Evolutionary conservation across 345 rosid species (phyloP).

Genomic region (Euphorbia peplus): DNA sequence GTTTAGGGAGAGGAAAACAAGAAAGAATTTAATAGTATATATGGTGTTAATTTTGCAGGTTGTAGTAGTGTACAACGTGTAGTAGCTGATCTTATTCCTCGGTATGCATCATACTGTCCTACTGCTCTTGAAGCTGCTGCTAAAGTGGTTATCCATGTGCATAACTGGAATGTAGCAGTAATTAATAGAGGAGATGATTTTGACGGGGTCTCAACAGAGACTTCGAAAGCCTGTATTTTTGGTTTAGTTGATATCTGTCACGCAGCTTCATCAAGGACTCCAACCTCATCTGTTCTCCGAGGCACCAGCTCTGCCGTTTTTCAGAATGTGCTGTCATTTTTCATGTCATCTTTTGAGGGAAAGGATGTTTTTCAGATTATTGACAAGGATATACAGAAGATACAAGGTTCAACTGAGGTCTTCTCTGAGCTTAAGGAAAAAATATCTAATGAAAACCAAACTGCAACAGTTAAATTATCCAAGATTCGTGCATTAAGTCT

Average conservation of each 20-base stretch:
- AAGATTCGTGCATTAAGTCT: slow-evolving; percentile 57
- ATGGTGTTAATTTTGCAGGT: slow-evolving; percentile 49
- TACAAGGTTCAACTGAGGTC: slow-evolving; percentile 44
- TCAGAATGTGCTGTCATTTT: slow-evolving; percentile 61
- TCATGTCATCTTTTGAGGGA: slow-evolving; percentile 52
- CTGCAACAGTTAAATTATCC: slow-evolving; percentile 50
- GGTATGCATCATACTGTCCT: slow-evolving; percentile 76
- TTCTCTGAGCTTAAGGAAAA: slow-evolving; percentile 64
- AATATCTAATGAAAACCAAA: slow-evolving; percentile 49
- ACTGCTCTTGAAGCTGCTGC: slow-evolving; percentile 74
- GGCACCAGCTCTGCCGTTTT: slow-evolving; percentile 71
- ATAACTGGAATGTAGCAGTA: slow-evolving; percentile 51
- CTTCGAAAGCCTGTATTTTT: slow-evolving; percentile 73
- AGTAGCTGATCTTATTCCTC: slow-evolving; percentile 82
- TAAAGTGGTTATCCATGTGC: slow-evolving; percentile 56
- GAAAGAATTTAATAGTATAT: slow-evolving; percentile 11
- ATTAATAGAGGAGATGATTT: slow-evolving; percentile 57
- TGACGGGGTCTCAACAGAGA: slow-evolving; percentile 73
- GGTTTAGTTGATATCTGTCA: slow-evolving; percentile 83
- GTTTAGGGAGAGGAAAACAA: background rate
- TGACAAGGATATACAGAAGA: slow-evolving; percentile 48
- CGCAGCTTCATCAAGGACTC: slow-evolving; percentile 54
- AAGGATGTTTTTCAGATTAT: slow-evolving; percentile 52
- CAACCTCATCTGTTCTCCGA: slow-evolving; percentile 42
- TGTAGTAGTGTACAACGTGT: slow-evolving; percentile 84